Conservation (phyloP, 2,329 filamentous ascomycete species). For the Alternaria triticina region DNA sequence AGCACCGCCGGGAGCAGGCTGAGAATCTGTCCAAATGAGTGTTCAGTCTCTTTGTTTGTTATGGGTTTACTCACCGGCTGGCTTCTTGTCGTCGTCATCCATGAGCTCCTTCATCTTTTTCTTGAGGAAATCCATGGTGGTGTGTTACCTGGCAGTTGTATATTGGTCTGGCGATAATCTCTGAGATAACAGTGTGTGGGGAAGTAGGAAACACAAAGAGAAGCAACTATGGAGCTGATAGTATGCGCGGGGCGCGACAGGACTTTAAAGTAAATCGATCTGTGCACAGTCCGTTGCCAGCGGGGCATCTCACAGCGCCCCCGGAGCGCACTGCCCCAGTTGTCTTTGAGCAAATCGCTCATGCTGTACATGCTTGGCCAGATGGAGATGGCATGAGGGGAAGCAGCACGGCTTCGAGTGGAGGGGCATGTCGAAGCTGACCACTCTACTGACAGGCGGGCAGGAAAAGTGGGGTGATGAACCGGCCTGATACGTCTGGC, state of each 20-base stretch:
- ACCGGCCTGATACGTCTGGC: constrained; percentile 29
- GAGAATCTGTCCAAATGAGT: constrained; percentile 11
- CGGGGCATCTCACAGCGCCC: constrained; percentile 14
- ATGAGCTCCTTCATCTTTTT: constrained; percentile 55
- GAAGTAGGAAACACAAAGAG: background rate
- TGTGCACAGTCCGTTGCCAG: constrained; percentile 16
- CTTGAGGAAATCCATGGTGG: constrained; percentile 54
- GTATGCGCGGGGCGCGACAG: constrained; percentile 13
- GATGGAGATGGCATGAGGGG: constrained; percentile 11
- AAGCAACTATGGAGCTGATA: constrained; percentile 12
- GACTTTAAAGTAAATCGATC: constrained; percentile 27
- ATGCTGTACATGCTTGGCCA: constrained; percentile 27
- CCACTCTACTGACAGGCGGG: constrained; percentile 20
- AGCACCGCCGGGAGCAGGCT: constrained; percentile 21
- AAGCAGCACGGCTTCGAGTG: constrained; percentile 13
- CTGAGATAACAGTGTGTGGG: background rate
- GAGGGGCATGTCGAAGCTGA: constrained; percentile 10
- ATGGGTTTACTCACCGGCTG: constrained; percentile 23
- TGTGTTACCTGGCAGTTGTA: background rate
- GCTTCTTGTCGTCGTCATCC: constrained; percentile 48
- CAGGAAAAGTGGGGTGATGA: constrained; percentile 33
- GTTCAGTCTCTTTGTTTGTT: background rate
- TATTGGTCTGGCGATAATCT: background rate
- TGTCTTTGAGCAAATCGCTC: constrained; percentile 15
- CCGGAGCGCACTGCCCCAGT: constrained; percentile 5